These are phyloP conservation scores for Blastomyces percursus DNA, from an alignment of 2,329 filamentous ascomycete genomes.

Conservation along the genomic window DNA sequence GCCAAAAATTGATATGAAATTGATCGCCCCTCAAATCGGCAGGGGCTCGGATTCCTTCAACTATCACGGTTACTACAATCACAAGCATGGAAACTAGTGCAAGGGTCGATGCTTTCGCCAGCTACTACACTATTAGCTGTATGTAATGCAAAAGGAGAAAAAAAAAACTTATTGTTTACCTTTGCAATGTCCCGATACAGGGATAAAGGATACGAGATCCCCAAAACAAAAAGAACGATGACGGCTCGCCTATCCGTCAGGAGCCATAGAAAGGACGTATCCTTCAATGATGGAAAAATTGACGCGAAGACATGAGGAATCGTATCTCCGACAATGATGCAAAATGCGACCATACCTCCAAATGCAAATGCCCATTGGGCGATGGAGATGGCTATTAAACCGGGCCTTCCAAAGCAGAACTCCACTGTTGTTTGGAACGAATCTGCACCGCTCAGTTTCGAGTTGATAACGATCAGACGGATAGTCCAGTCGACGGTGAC, in stretches of 20 bases:
- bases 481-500: constrained; percentile 95
- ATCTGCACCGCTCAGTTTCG: constrained; percentile 85
- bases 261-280: constrained; percentile 68
- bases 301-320: constrained; percentile 83
- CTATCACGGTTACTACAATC: constrained; percentile 78
- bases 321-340: constrained; percentile 91
- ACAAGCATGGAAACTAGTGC: constrained; percentile 87
- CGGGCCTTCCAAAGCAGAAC: constrained; percentile 81
- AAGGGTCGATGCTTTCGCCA: constrained; percentile 90
- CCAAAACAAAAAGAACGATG: constrained; percentile 78
- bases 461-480: constrained; percentile 91
- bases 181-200: constrained; percentile 96
- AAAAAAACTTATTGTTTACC: constrained; percentile 42
- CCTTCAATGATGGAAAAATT: constrained; percentile 63
- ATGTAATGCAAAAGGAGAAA: neutral
- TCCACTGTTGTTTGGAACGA: constrained; percentile 95
- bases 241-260: constrained; percentile 70
- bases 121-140: constrained; percentile 41
- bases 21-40: constrained; percentile 61
- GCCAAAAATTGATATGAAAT: constrained; percentile 57
- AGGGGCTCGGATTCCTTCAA: constrained; percentile 68
- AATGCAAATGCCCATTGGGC: constrained; percentile 99
- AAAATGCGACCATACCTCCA: constrained; percentile 96
- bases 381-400: constrained; percentile 76
- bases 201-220: constrained; percentile 80